phyloP scores from a whole-genome alignment of 768 basidiomycete genomes.

The Tulasnella calospora region DNA sequence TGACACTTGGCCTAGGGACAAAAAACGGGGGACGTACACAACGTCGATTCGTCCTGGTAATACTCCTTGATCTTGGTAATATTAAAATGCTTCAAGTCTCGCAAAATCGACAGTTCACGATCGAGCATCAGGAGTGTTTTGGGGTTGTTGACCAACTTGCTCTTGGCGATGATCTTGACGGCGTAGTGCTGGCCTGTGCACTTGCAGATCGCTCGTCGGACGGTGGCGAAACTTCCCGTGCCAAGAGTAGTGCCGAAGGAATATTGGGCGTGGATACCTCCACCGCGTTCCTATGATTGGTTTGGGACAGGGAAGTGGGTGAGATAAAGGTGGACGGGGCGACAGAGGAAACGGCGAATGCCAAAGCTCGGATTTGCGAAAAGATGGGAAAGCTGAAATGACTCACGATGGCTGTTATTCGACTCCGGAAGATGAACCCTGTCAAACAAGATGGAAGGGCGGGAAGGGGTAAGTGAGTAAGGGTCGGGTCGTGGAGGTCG shows the following conservation, averaged over 20 bases:
- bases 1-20: not conserved
- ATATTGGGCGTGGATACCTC: slow-evolving; percentile 41
- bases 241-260: slow-evolving; percentile 53
- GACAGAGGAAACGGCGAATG: not conserved
- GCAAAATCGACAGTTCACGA: slow-evolving; percentile 41
- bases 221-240: slow-evolving; percentile 86
- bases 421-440: slow-evolving; percentile 72
- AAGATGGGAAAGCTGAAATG: not conserved
- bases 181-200: slow-evolving; percentile 71
- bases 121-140: slow-evolving; percentile 37
- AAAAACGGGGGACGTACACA: slow-evolving; percentile 10
- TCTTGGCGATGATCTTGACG: slow-evolving; percentile 69
- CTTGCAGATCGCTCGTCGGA: slow-evolving; percentile 73
- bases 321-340: slow-evolving; percentile 21
- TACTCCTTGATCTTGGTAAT: slow-evolving; percentile 31
- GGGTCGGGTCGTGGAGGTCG: not conserved
- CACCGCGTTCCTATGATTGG: slow-evolving; percentile 31
- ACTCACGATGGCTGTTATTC: slow-evolving; percentile 39
- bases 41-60: slow-evolving; percentile 29
- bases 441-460: not conserved
- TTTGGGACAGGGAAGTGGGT: not conserved
- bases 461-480: not conserved
- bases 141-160: slow-evolving; percentile 30
- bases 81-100: slow-evolving; percentile 37
- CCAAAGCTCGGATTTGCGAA: slow-evolving; percentile 23